phyloP scores from a whole-genome alignment of 495 filamentous ascomycete genomes.

The Durotheca rogersii region DNA sequence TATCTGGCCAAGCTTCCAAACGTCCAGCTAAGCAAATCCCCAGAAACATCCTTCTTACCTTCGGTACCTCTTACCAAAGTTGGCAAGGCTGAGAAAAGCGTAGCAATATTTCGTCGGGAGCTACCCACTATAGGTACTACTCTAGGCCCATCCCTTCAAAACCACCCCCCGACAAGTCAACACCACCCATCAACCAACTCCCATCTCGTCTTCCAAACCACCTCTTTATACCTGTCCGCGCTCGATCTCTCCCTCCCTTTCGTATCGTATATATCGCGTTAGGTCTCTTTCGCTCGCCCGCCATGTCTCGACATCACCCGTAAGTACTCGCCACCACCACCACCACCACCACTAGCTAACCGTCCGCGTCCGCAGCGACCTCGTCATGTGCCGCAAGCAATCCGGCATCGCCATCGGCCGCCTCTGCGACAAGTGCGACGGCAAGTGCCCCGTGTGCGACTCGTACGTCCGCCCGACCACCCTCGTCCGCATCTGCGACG shows the following conservation, averaged over 20 bases:
- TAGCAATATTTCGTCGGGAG: too few relatives aligned
- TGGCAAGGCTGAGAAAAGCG: constrained; percentile 44
- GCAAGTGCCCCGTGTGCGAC: constrained; percentile 98
- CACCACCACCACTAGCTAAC: constrained; percentile 25
- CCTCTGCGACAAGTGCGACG: constrained; percentile 99
- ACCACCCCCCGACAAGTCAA: neutral
- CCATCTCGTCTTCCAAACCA: constrained; percentile 1
- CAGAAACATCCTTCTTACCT: neutral
- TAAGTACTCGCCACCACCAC: constrained; percentile 46
- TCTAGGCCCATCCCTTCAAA: constrained; percentile 1
- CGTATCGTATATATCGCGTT: too few relatives aligned
- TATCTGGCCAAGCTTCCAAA: too few relatives aligned
- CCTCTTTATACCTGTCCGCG: too few relatives aligned
- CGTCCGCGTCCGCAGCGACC: constrained; percentile 63
- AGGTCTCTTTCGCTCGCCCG: too few relatives aligned
- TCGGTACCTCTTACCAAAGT: too few relatives aligned
- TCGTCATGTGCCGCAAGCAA: constrained; percentile 99
- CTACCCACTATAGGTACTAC: too few relatives aligned
- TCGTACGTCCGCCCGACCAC: constrained; percentile 98
- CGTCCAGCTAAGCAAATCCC: too few relatives aligned
- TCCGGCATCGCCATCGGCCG: constrained; percentile 97
- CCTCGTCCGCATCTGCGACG: constrained; percentile 96
- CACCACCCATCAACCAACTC: neutral
- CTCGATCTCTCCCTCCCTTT: too few relatives aligned
- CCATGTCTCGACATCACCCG: constrained; percentile 79